These are phyloP conservation scores for Yamadazyma endophytica DNA, from an alignment of 805 yeast genomes.

Conservation along the genomic window DNA sequence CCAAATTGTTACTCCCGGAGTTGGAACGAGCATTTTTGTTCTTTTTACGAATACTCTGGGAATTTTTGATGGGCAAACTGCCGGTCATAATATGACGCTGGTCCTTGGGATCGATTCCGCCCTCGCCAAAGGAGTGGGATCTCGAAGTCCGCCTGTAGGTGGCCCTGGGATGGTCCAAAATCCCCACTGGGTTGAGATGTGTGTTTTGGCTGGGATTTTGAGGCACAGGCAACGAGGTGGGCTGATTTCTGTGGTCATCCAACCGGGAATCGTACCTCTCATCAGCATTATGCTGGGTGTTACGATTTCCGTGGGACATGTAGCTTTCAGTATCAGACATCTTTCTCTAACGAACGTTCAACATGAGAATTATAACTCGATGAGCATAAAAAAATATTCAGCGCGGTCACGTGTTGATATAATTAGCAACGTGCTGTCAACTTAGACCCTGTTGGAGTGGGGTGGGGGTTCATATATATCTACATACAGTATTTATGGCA, in stretches of 20 bases:
- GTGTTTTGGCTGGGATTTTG: background rate
- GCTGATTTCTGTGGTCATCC: conserved; percentile 39
- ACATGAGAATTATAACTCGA: too few relatives aligned
- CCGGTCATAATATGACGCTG: conserved; percentile 10
- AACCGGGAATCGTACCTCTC: conserved; percentile 28
- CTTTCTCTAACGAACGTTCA: too few relatives aligned
- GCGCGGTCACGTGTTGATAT: too few relatives aligned
- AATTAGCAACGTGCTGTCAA: too few relatives aligned
- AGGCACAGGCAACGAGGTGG: conserved; percentile 28
- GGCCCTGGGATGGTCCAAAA: conserved; percentile 4
- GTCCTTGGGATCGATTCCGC: conserved; percentile 12
- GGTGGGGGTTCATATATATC: too few relatives aligned
- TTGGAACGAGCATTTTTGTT: conserved; percentile 8
- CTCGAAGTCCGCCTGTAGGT: conserved; percentile 9
- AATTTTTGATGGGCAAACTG: conserved; percentile 3
- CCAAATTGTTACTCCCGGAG: conserved; percentile 15
- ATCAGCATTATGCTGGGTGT: conserved; percentile 10
- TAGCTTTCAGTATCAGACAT: conserved; percentile 42
- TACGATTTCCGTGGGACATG: conserved; percentile 19
- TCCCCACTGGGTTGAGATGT: conserved; percentile 5
- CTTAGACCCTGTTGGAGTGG: too few relatives aligned
- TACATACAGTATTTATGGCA: too few relatives aligned
- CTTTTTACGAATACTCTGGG: conserved; percentile 6
- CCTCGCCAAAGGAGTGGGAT: conserved; percentile 9
- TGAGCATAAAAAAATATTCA: too few relatives aligned